phyloP scores from a whole-genome alignment of 306 rosid genomes.

The Oxytropis ochrocephala region DNA sequence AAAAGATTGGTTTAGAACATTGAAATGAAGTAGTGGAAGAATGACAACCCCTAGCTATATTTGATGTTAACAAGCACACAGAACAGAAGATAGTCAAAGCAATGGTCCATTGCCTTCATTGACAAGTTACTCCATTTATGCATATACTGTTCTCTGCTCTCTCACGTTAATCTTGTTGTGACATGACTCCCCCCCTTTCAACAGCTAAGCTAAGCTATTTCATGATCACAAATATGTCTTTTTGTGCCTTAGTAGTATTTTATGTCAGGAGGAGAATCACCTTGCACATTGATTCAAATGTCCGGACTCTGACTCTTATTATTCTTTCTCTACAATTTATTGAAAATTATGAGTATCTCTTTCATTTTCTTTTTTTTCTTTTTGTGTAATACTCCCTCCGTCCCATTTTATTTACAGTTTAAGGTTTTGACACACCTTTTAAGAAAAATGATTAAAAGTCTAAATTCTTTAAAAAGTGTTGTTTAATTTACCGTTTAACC shows the following conservation, averaged over 20 bases:
- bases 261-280: slow-evolving; percentile 7
- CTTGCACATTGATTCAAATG: background rate
- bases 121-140: slow-evolving; percentile 10
- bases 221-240: slow-evolving; percentile 8
- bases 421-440: too few relatives aligned
- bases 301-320: background rate
- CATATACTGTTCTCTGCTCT: background rate
- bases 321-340: background rate
- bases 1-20: slow-evolving; percentile 25
- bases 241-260: slow-evolving; percentile 14
- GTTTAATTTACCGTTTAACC: too few relatives aligned
- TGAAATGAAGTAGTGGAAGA: slow-evolving; percentile 8
- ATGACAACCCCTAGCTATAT: background rate
- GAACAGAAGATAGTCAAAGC: slow-evolving; percentile 16
- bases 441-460: too few relatives aligned
- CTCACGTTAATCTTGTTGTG: slow-evolving; percentile 21
- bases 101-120: slow-evolving; percentile 17
- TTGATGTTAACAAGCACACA: background rate
- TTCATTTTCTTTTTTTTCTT: too few relatives aligned
- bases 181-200: slow-evolving; percentile 6
- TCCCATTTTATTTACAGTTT: too few relatives aligned
- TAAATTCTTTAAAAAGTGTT: too few relatives aligned
- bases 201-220: background rate
- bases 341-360: background rate
- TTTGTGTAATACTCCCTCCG: too few relatives aligned